These are phyloP conservation scores for Fraxinus ornus DNA, from an alignment of 305 asterid genomes.

Conservation along the genomic window DNA sequence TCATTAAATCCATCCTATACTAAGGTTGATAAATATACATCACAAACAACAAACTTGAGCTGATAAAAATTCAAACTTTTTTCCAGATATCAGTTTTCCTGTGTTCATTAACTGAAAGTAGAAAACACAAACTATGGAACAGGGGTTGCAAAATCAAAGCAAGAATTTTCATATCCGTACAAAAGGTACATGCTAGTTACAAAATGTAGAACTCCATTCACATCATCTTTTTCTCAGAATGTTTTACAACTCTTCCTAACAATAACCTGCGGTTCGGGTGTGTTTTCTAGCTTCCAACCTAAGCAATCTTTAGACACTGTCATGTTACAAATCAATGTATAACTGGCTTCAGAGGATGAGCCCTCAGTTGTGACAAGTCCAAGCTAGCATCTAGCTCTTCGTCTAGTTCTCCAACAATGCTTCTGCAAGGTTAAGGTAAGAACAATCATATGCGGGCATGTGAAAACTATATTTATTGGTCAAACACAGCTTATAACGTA, in stretches of 20 bases:
- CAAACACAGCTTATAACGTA: background rate
- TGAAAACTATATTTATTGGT: background rate
- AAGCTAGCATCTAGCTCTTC: slow-evolving; percentile 88
- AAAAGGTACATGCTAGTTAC: background rate
- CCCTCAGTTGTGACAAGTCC: slow-evolving; percentile 86
- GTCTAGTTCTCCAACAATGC: slow-evolving; percentile 89
- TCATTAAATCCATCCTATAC: background rate
- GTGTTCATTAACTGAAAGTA: background rate
- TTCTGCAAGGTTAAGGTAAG: slow-evolving; percentile 45
- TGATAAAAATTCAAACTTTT: background rate
- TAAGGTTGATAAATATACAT: background rate
- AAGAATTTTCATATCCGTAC: background rate
- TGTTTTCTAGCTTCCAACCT: slow-evolving; percentile 18
- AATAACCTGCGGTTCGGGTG: background rate
- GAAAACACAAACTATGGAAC: background rate
- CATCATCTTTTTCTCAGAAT: background rate
- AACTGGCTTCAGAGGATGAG: slow-evolving; percentile 87
- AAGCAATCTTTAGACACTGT: slow-evolving; percentile 24
- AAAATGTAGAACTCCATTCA: background rate
- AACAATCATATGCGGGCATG: background rate
- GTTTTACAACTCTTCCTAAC: too few species aligned
- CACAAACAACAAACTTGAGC: background rate
- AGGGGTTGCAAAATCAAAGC: background rate
- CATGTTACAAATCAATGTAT: slow-evolving; percentile 37
- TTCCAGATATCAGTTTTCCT: background rate